Conservation (phyloP, 108 stramenopile genomes). For the Pseudonitzschia pungens region DNA sequence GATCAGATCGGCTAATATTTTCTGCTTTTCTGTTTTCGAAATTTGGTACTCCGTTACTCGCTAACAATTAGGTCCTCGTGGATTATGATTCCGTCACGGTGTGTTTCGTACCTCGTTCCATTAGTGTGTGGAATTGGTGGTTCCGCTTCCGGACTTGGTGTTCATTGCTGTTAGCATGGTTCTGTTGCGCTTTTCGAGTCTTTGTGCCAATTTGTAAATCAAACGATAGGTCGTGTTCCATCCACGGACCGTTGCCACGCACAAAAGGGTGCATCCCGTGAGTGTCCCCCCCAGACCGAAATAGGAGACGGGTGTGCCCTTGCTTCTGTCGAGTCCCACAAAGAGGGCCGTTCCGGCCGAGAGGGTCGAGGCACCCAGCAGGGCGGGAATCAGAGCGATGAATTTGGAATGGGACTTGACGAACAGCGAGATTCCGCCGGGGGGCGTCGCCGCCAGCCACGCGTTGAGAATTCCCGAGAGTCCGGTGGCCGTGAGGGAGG, state of each 20-base stretch:
- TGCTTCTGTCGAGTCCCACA: slow-evolving; percentile 7
- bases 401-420: background rate
- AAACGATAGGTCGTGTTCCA: slow-evolving; percentile 2
- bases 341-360: background rate
- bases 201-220: background rate
- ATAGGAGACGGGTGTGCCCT: slow-evolving; percentile 9
- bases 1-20: too few relatives aligned
- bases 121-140: too few relatives aligned
- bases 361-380: background rate
- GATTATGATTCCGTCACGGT: too few relatives aligned
- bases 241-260: background rate
- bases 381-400: background rate
- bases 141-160: too few relatives aligned
- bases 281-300: slow-evolving; percentile 2
- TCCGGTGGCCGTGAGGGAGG: slow-evolving; percentile 2
- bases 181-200: background rate
- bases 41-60: too few relatives aligned
- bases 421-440: background rate
- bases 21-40: too few relatives aligned
- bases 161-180: background rate
- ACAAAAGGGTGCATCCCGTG: background rate
- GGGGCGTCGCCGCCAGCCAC: background rate
- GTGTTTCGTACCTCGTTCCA: too few relatives aligned
- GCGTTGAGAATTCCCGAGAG: slow-evolving; percentile 1
- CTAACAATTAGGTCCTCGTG: too few relatives aligned